Conservation (phyloP, 345 rosid genomes). For the Salix exigua region DNA sequence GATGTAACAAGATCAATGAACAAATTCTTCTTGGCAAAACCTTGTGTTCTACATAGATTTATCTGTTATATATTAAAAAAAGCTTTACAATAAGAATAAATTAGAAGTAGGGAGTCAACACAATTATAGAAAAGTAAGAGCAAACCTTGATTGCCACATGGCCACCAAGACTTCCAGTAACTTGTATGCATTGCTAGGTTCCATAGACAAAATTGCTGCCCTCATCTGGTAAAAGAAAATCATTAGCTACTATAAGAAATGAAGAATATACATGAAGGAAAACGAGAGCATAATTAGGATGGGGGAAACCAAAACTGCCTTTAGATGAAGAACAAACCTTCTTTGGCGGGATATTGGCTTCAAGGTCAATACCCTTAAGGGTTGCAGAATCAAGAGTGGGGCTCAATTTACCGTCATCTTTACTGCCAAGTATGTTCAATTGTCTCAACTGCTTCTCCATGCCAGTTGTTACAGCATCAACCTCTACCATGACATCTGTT, state of each 20-base stretch:
- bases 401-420: slow-evolving; percentile 31
- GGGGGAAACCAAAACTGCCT: neutral
- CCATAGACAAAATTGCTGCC: slow-evolving; percentile 61
- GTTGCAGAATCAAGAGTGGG: slow-evolving; percentile 30
- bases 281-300: neutral
- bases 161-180: slow-evolving; percentile 60
- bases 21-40: slow-evolving; percentile 1
- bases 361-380: slow-evolving; percentile 49
- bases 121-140: slow-evolving; percentile 15
- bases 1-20: neutral
- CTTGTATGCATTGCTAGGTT: slow-evolving; percentile 54
- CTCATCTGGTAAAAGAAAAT: slow-evolving; percentile 49
- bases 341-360: slow-evolving; percentile 55
- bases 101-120: neutral
- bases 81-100: neutral
- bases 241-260: neutral
- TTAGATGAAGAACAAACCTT: slow-evolving; percentile 47
- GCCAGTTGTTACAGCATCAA: slow-evolving; percentile 33
- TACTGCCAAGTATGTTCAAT: slow-evolving; percentile 45
- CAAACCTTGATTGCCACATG: slow-evolving; percentile 85
- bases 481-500: slow-evolving; percentile 39
- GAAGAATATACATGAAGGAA: neutral
- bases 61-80: neutral
- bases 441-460: slow-evolving; percentile 70
- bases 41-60: neutral